Percentiles rank a stretch among this genome's conserved stretches.
These are phyloP conservation scores for Carex kokanica DNA, from an alignment of 176 grass and related monocot genomes.

Conservation along the genomic window DNA sequence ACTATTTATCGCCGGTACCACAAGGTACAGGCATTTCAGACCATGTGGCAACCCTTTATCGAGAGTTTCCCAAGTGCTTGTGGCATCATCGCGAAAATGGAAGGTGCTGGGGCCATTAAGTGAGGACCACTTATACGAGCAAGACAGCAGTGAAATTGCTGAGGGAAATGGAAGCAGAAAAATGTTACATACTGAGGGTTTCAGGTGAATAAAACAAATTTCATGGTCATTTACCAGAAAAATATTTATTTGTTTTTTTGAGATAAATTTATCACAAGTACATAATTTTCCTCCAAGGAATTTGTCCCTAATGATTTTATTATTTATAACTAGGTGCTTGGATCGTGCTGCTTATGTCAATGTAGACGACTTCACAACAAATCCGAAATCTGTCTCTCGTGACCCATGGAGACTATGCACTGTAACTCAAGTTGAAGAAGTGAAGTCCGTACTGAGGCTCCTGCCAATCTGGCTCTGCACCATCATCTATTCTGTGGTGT, in stretches of 20 bases:
- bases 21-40: slow-evolving; percentile 48
- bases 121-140: slow-evolving; percentile 45
- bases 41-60: slow-evolving; percentile 59
- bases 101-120: slow-evolving; percentile 33
- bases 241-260: neutral
- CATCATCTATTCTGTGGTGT: slow-evolving; percentile 96
- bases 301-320: neutral
- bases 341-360: slow-evolving; percentile 60
- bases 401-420: slow-evolving; percentile 76
- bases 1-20: slow-evolving; percentile 60
- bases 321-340: slow-evolving; percentile 41
- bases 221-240: neutral
- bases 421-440: slow-evolving; percentile 88
- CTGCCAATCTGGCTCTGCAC: slow-evolving; percentile 94
- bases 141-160: slow-evolving; percentile 32
- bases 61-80: slow-evolving; percentile 53
- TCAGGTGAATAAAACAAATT: slow-evolving; percentile 32
- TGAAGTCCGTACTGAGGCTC: slow-evolving; percentile 75
- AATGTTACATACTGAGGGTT: slow-evolving; percentile 52
- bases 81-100: slow-evolving; percentile 63
- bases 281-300: neutral
- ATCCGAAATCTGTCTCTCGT: slow-evolving; percentile 17
- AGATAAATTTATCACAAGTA: neutral
- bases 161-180: slow-evolving; percentile 28
- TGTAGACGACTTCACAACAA: slow-evolving; percentile 5